Evolutionary conservation across 176 grass and related monocot species (phyloP).

Genomic region (Aegilops umbellulata): DNA sequence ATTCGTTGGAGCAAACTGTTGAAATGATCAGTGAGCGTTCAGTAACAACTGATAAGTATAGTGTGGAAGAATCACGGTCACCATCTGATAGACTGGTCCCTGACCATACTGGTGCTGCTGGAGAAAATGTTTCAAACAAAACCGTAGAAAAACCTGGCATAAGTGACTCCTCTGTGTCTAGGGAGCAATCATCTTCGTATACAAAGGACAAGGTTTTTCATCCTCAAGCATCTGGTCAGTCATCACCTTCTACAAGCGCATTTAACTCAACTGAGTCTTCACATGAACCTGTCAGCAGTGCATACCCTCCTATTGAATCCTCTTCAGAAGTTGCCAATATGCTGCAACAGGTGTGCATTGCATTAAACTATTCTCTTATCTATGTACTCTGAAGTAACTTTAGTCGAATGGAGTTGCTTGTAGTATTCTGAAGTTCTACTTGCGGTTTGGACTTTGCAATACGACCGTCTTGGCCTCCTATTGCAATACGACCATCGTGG

Average conservation of each 20-base stretch:
- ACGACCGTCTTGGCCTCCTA: background rate
- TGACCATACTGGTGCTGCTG: conserved; percentile 36
- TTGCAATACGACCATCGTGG: background rate
- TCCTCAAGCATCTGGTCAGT: conserved; percentile 48
- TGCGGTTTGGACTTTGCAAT: background rate
- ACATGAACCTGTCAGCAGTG: conserved; percentile 47
- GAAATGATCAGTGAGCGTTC: conserved; percentile 56
- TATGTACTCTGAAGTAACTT: background rate
- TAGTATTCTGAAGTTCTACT: background rate
- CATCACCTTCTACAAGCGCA: conserved; percentile 48
- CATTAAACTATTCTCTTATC: background rate
- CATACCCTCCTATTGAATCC: conserved; percentile 40
- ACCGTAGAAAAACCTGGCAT: conserved; percentile 47
- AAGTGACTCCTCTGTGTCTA: conserved; percentile 38
- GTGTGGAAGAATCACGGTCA: conserved; percentile 47
- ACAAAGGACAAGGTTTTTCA: conserved; percentile 53
- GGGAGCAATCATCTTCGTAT: conserved; percentile 35
- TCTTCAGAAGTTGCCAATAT: conserved; percentile 50
- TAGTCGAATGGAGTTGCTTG: background rate
- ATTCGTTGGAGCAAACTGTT: conserved; percentile 43
- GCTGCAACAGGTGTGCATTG: conserved; percentile 69
- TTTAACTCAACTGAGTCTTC: conserved; percentile 61
- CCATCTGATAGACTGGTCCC: conserved; percentile 26
- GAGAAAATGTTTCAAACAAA: conserved; percentile 51
- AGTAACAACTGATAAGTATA: conserved; percentile 55